Conservation (phyloP, 1,284 basidiomycete genomes). For the Trametes hirsuta region DNA sequence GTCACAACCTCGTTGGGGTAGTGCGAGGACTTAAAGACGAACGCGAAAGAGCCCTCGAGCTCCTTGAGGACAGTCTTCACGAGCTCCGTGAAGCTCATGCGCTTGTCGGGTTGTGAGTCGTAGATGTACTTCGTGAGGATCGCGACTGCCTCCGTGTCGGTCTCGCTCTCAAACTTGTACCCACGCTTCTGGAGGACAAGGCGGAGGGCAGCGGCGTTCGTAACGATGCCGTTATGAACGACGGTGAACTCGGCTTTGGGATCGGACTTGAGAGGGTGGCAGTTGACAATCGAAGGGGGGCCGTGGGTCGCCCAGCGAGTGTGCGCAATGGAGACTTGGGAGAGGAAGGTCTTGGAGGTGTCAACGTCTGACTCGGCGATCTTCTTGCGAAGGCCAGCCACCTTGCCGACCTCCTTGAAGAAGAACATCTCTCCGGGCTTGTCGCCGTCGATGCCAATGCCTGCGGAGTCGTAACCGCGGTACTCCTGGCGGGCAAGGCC, state of each 20-base stretch:
- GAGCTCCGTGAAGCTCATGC: slow-evolving; percentile 88
- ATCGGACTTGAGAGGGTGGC: slow-evolving; percentile 95
- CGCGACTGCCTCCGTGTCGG: slow-evolving; percentile 97
- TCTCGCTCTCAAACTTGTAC: slow-evolving; percentile 94
- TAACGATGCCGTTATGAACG: slow-evolving; percentile 99
- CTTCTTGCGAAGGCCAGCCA: slow-evolving; percentile 91
- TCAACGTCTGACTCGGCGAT: slow-evolving; percentile 82
- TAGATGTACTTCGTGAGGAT: slow-evolving; percentile 97
- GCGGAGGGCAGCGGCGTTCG: slow-evolving; percentile 89
- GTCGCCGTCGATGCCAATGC: slow-evolving; percentile 95
- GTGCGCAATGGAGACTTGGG: slow-evolving; percentile 97
- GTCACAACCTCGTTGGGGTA: slow-evolving; percentile 97
- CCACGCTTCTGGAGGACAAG: slow-evolving; percentile 96
- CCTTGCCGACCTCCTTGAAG: slow-evolving; percentile 99
- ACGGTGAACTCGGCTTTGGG: slow-evolving; percentile 84
- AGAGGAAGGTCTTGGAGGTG: slow-evolving; percentile 81
- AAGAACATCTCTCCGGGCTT: slow-evolving; percentile 76
- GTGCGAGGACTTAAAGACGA: slow-evolving; percentile 98
- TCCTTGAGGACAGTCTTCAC: slow-evolving; percentile 98
- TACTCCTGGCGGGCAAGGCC: slow-evolving; percentile 97
- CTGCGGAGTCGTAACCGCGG: slow-evolving; percentile 97
- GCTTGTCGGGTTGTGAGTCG: slow-evolving; percentile 90
- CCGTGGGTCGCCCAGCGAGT: slow-evolving; percentile 99
- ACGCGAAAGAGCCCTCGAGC: slow-evolving; percentile 99
- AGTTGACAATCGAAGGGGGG: slow-evolving; percentile 86